Evolutionary conservation across 345 rosid genomes (phyloP), one percentile per base, ranked within the genome.

Genomic region (Rhodamnia rubescens): DNA sequence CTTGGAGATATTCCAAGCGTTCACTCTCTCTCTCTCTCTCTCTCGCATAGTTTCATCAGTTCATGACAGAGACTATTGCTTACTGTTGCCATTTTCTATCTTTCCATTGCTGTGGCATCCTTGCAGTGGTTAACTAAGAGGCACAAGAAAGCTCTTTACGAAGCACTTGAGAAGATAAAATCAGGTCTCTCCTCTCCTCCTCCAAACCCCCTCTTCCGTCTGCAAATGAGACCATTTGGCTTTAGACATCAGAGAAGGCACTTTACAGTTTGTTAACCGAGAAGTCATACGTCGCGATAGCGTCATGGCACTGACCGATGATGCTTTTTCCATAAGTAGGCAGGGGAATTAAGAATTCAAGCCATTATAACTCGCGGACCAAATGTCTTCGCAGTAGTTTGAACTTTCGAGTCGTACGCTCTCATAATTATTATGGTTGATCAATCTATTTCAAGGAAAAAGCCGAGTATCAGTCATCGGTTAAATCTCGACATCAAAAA

Each of bases 121-220:
- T 32, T 69, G 69, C 88, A 86, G 88, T 86, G 88, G 88, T 50
- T 86, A 55, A 83, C 21, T 18, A 83, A 14, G 80, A 86, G 84
- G 75, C 50, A 84, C 58, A 84, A 86, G 44, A 83, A 50, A 22
- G 85, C 88, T 74, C 86, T 86, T 4, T 86, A 57, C 51, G 86
- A 86, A 83, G 88, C 88, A 29, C 88, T 86, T 26, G 88, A 86
- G 78, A 86, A 86, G 86, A 74, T 86, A 74, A 86, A 86, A 27
- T 78, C 88, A 83, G 88, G 88, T 86, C 27, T 69, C 44, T 42
- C 78, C 78, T 69, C 78, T 69, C 4, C 78, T 69, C 8, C 12
- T 69, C 24, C 24, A 69, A 69, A 32, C 21, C 40, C 51, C 51
- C 24, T 55, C 75, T 27, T 47, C 32, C 51, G 40, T 29, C 18